phyloP scores from a whole-genome alignment of 2,329 filamentous ascomycete genomes.

The Epichloe coenophiala region DNA sequence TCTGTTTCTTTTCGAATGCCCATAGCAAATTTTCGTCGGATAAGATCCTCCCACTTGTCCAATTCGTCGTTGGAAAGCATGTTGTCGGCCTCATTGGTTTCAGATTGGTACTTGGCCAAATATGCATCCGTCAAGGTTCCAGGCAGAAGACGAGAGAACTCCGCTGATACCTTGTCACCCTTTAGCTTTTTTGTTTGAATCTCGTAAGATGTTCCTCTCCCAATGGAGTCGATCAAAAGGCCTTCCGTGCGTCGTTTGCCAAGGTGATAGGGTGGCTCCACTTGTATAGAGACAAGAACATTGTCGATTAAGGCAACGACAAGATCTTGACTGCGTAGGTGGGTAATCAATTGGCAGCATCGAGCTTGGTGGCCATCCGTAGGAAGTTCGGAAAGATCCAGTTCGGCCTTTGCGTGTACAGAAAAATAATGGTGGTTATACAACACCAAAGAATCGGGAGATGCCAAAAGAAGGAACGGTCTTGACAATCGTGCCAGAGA shows the following conservation, averaged over 20 bases:
- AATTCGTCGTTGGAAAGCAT: slow-evolving; percentile 33
- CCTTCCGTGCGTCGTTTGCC: slow-evolving; percentile 45
- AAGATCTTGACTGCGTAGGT: slow-evolving; percentile 53
- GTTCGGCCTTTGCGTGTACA: slow-evolving; percentile 35
- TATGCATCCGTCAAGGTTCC: slow-evolving; percentile 39
- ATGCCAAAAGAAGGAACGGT: slow-evolving; percentile 51
- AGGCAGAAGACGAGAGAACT: slow-evolving; percentile 27
- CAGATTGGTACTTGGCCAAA: slow-evolving; percentile 29
- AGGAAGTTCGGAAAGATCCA: slow-evolving; percentile 30
- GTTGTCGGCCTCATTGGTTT: slow-evolving; percentile 33
- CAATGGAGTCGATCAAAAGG: slow-evolving; percentile 60
- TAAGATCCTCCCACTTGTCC: slow-evolving; percentile 33
- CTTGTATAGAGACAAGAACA: slow-evolving; percentile 53
- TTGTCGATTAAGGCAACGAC: slow-evolving; percentile 51
- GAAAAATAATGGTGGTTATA: slow-evolving; percentile 59
- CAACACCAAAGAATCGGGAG: slow-evolving; percentile 40
- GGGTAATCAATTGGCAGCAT: slow-evolving; percentile 37
- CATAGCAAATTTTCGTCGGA: slow-evolving; percentile 37
- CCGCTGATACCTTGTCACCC: slow-evolving; percentile 16
- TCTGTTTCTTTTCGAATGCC: slow-evolving; percentile 13
- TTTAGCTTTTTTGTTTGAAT: slow-evolving; percentile 20
- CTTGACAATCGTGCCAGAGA: slow-evolving; percentile 56
- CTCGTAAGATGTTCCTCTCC: slow-evolving; percentile 41
- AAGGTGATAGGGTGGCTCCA: slow-evolving; percentile 47
- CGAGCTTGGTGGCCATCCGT: slow-evolving; percentile 21